These are phyloP conservation scores for Colletotrichum agaves DNA, from an alignment of 2,329 filamentous ascomycete genomes.

Conservation along the genomic window DNA sequence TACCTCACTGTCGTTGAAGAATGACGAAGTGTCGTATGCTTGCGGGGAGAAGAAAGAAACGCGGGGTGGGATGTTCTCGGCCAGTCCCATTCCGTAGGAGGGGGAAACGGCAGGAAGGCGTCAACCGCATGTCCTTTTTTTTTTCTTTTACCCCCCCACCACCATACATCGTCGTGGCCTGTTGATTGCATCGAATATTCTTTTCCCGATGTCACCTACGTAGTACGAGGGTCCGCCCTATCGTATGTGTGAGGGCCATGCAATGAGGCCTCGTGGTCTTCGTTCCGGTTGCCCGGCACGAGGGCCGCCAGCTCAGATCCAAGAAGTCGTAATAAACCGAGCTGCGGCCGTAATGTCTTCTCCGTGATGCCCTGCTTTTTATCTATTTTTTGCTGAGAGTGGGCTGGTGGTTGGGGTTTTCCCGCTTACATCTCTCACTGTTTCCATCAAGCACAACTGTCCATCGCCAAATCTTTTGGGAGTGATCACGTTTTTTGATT, in stretches of 20 bases:
- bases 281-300: not conserved
- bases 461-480: not conserved
- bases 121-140: too few species aligned
- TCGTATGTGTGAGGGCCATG: not conserved
- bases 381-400: not conserved
- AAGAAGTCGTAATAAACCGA: too few species aligned
- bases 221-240: too few species aligned
- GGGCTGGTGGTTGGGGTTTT: not conserved
- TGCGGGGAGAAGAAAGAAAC: slow-evolving; percentile 10
- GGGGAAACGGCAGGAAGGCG: not conserved
- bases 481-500: not conserved
- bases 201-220: not conserved
- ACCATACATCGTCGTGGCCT: slow-evolving; percentile 5
- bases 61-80: slow-evolving; percentile 4
- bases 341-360: slow-evolving; percentile 3
- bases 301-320: not conserved
- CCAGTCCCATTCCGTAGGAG: slow-evolving; percentile 3
- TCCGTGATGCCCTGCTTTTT: not conserved
- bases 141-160: not conserved
- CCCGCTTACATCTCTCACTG: not conserved
- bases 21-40: not conserved
- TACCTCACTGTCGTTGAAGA: not conserved
- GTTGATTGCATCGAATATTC: not conserved
- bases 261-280: not conserved
- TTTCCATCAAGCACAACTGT: not conserved